Conservation (phyloP, 257 asterid genomes). For the Pogostemon cablin region DNA sequence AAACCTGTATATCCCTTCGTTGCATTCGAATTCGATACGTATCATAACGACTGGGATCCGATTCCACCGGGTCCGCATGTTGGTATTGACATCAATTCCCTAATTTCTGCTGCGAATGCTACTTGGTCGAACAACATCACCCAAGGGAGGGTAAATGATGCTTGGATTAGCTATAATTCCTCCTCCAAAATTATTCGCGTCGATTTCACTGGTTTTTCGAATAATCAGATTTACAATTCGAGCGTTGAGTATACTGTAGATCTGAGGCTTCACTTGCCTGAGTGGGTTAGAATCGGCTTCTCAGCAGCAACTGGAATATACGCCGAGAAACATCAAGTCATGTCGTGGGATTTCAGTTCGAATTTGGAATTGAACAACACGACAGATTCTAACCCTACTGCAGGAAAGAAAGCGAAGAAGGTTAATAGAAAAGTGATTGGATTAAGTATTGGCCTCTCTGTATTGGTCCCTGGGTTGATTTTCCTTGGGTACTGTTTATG, state of each 20-base stretch:
- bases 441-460: slow-evolving; percentile 7
- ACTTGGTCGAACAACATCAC: neutral
- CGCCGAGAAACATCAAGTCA: slow-evolving; percentile 17
- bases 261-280: neutral
- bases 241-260: neutral
- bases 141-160: neutral
- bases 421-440: neutral
- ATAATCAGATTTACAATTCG: neutral
- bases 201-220: neutral
- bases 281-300: slow-evolving; percentile 20
- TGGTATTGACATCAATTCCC: neutral
- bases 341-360: slow-evolving; percentile 8
- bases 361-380: neutral
- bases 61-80: neutral
- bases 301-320: slow-evolving; percentile 4
- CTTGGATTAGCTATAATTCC: slow-evolving; percentile 2
- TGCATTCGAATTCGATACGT: slow-evolving; percentile 23
- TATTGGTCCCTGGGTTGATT: neutral
- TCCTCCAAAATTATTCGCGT: neutral
- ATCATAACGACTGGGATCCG: neutral
- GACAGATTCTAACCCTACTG: neutral
- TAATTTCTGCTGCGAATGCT: neutral
- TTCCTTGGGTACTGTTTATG: neutral
- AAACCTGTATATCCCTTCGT: slow-evolving; percentile 1
- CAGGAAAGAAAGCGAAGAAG: neutral